phyloP scores from a whole-genome alignment of 192 early-diverging fungal genomes.

The Backusella tuberculispora region DNA sequence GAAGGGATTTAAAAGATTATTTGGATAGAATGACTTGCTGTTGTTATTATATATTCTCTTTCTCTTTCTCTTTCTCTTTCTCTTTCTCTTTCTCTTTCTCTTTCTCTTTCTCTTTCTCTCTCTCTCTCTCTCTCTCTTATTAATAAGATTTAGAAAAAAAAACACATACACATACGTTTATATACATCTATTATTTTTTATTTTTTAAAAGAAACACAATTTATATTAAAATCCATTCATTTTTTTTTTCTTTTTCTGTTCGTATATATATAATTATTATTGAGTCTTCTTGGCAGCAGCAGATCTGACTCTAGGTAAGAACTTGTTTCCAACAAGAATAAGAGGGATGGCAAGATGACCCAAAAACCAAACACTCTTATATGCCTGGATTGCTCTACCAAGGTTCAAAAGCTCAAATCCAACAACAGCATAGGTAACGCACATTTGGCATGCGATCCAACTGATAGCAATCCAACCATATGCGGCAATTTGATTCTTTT shows the following conservation, averaged over 20 bases:
- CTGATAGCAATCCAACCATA: conserved; percentile 38
- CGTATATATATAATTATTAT: conserved; percentile 6
- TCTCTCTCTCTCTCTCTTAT: no score
- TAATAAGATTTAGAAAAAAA: background rate
- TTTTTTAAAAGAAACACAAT: background rate
- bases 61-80: background rate
- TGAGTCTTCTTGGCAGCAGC: conserved; percentile 18
- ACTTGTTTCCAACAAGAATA: conserved; percentile 22
- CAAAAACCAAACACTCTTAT: conserved; percentile 36
- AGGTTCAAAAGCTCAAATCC: conserved; percentile 51
- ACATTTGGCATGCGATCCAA: conserved; percentile 50
- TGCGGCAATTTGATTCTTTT: conserved; percentile 28
- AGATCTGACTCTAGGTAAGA: conserved; percentile 10
- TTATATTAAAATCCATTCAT: background rate
- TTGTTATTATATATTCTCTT: no score
- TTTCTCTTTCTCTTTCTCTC: background rate
- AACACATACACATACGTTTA: background rate
- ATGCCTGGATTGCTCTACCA: conserved; percentile 30
- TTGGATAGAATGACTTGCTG: conserved; percentile 21
- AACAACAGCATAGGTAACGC: conserved; percentile 52
- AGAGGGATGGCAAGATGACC: conserved; percentile 32
- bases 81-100: no score
- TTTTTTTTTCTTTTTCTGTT: background rate
- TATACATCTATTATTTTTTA: conserved; percentile 8
- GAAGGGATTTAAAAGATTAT: conserved; percentile 36